Base-by-base conservation (phyloP, 75 land plant species). In the Pinus taeda region DNA sequence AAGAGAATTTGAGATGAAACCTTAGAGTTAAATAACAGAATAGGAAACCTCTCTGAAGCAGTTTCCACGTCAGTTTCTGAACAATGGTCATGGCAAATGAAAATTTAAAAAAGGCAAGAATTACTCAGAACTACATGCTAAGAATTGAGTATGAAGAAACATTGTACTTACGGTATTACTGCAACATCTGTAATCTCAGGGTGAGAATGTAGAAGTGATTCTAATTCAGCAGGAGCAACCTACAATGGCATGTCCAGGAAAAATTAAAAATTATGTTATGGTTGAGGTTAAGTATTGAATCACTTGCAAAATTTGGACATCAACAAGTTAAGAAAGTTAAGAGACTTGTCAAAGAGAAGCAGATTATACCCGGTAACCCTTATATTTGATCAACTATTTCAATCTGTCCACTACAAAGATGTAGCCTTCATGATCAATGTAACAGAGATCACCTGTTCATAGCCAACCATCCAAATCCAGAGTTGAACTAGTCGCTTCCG, bases 311-410 rank as follows among this genome's bases (percentile, higher is more conserved):
- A 45, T 45, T 45, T 45, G 9, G 8, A 45, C 53, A 45, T 45
- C 8, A 45, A 45, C 53, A 45, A 8, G 53, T 45, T 45, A 45
- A 26, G 26, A 45, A 45, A 8, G 53, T 45, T 45, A 45, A 26
- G 26, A 45, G 9, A 7, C 53, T 45, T 7, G 1, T 45, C 0
- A 45, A 45, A 45, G 53, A 45, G 53, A 45, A 7, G 7, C 53
- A 71, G 4, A 58, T 12, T 20, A 56, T 60, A 90, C 93, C 92
- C 93, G 95, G 73, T 84, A 89, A 0, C 95, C 93, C 69, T 95
- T 95, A 90, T 95, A 95, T 75, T 95, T 95, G 77, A 95, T 95
- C 57, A 95, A 84, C 85, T 95, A 95, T 82, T 95, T 95, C 33
- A 93, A 74, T 70, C 95, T 74, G 76, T 95, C 98, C n/a, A 93